Conservation (phyloP, 2,329 filamentous ascomycete genomes). For the Sodiomyces alkalinus region DNA sequence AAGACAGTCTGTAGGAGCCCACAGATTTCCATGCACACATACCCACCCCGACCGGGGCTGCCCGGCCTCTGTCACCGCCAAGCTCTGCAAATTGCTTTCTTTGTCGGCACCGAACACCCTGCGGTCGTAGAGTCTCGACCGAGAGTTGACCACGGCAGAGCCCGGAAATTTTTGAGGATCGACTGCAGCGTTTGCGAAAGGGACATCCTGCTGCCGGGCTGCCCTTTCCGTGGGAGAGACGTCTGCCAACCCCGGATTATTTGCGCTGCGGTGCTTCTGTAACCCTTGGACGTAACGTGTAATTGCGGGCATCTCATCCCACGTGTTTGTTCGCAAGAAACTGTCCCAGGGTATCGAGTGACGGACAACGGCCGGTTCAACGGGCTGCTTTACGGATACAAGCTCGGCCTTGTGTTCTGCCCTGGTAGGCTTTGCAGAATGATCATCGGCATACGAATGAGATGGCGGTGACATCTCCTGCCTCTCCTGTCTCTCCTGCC, state of each 20-base stretch:
- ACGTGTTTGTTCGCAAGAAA: conserved; percentile 71
- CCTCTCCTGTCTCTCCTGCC: too few species aligned
- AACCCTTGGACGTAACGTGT: conserved; percentile 71
- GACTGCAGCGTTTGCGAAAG: too few species aligned
- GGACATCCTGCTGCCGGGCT: conserved; percentile 43
- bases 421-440: too few species aligned
- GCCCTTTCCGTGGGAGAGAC: conserved; percentile 10
- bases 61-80: conserved; percentile 69
- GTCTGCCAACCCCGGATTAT: conserved; percentile 13
- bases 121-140: conserved; percentile 51
- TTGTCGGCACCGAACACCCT: conserved; percentile 23
- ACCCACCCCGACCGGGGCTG: conserved; percentile 87
- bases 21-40: conserved; percentile 49
- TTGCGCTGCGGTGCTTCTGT: conserved; percentile 38
- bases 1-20: conserved; percentile 34
- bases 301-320: conserved; percentile 86
- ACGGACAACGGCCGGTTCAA: too few species aligned
- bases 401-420: too few species aligned
- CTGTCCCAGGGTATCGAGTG: conserved; percentile 59
- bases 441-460: too few species aligned
- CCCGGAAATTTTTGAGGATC: conserved; percentile 83
- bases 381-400: too few species aligned
- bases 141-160: conserved; percentile 67
- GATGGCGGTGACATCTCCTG: too few species aligned
- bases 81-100: conserved; percentile 37